Base-by-base conservation (phyloP, 2,329 filamentous ascomycete species). In the Trichoderma atroviride region DNA sequence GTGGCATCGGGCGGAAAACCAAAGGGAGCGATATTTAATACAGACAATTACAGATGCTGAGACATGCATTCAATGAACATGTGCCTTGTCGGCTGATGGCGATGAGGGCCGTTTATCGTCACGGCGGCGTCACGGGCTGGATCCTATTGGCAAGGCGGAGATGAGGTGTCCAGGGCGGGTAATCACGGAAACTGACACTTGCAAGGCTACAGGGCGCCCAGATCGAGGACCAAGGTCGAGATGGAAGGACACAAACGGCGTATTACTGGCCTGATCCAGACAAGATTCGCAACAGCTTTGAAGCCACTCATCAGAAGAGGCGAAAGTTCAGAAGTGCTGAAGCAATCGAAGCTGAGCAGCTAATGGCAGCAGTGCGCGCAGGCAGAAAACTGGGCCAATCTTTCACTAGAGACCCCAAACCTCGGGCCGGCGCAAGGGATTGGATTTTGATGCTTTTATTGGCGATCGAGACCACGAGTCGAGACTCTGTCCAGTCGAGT, bases 1-100 rank as follows among this genome's bases (percentile, higher is more conserved):
- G 37, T 43, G 19, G 19, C 40, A 43, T 43, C 40, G 40, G 40
- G 40, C 40, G n/a, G 40, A n/a, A 9, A 13, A 50, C 13, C 2
- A 4, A 7, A 27, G 27, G n/a, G 60, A 40, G 47, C 53, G 60
- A 53, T 63, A 53, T 63, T 53, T 19, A 53, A 19, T 50, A 50
- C 43, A 50, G 43, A 22, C 35, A 16, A 16, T 10, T 13, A 22
- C 9, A 1, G 37, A 10, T 3, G 35, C 22, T 62, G 33, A 60
- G 58, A 60, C 58, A 60, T 35, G 43, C 59, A 43, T 35, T 19
- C 50, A 64, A 35, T 22, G 53, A 50, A 35, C 33, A 50, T 35
- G 13, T 24, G 60, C 40, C 40, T 19, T 53, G 60, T 63, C 60
- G 37, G 60, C 47, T 63, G 60, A 63, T 55, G 60, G 43, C 47